Percentiles rank a stretch among this genome's conserved stretches.
phyloP scores from a whole-genome alignment of 192 early-diverging fungal species.

The Podila epigama region DNA sequence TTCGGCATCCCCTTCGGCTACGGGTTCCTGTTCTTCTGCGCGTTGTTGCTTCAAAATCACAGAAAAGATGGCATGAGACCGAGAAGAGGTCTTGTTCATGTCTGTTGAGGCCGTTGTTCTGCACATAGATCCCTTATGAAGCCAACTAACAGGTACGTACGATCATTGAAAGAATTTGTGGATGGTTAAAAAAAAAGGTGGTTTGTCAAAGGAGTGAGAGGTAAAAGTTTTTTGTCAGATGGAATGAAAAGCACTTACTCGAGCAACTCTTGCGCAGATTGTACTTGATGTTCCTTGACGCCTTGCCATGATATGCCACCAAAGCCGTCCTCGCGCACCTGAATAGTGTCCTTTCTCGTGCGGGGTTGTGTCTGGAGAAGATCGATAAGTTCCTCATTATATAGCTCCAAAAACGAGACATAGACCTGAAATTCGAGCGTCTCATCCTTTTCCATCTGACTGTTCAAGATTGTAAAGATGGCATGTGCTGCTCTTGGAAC shows the following conservation, averaged over 20 bases:
- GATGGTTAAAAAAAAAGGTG: not conserved
- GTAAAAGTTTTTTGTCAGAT: not conserved
- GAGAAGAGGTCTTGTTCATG: conserved; percentile 93
- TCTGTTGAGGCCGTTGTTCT: conserved; percentile 89
- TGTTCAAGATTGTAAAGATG: conserved; percentile 58
- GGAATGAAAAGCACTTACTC: conserved; percentile 34
- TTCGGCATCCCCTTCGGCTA: conserved; percentile 15
- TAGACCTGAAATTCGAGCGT: conserved; percentile 56
- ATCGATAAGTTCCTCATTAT: conserved; percentile 97
- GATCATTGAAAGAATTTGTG: not conserved
- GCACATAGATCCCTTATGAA: conserved; percentile 61
- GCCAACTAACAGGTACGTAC: conserved; percentile 29
- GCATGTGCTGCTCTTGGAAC: conserved; percentile 71
- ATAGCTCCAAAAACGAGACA: conserved; percentile 94
- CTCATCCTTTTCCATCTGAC: conserved; percentile 46
- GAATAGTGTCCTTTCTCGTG: conserved; percentile 33
- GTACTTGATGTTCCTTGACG: conserved; percentile 80
- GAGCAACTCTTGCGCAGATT: conserved; percentile 69
- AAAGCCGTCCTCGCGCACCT: conserved; percentile 82
- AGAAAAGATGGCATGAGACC: conserved; percentile 96
- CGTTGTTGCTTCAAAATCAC: conserved; percentile 83
- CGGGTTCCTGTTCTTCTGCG: conserved; percentile 45
- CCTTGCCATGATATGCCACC: conserved; percentile 89
- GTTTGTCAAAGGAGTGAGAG: not conserved
- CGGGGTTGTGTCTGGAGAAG: conserved; percentile 63